Evolutionary conservation across 495 filamentous ascomycete species (phyloP), one percentile per base, ranked within the genome.

Genomic region (Tuber melanosporum): DNA sequence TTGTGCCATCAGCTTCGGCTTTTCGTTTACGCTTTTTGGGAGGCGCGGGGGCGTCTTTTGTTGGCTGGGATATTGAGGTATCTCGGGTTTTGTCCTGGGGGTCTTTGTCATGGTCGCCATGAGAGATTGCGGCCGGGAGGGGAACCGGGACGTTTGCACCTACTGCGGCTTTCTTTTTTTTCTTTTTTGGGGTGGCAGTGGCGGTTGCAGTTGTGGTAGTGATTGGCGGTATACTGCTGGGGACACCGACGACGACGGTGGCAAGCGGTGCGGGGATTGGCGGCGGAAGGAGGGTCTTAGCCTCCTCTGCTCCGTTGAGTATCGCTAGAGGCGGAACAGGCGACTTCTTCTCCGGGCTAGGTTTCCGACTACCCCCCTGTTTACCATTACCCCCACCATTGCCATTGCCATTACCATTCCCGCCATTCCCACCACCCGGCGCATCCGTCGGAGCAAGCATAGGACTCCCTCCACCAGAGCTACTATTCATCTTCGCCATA

Each of bases 11-110:
- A 22, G 57, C 45, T 20, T 83, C 82, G 20, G 74, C 66, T 69
- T 83, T 83, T 44, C 81, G 74, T 32, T 83, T 83, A 43, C 82
- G 79, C 72, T 83, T 83, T 57, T 83, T 83, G 57, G 74, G 72
- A 15, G 74, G 70, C 4, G 46, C 46, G 32, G 66, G 39, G 46
- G 73, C 41, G 62, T 71, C 62, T 46, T 71, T 72, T 71, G 45
- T 41, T 7, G 81, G 71, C 3, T 74, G 72, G 8, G 78, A 72
- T 14, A 74, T 71, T 26, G 77, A 74, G 4, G 78, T 46, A 9
- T 76, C 71, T 17, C 72, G 72, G 32, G 81, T 57, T 9, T 73
- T 76, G 47, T 81, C 79, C 4, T 66, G 26, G 57, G 12, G 42
- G 72, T 77, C 49, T 77, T 76, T 3, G 69, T 78, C 36, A 75